Percentiles rank a stretch among this genome's conserved stretches.
phyloP scores from a whole-genome alignment of 345 rosid genomes.

The Luvunga scandens region DNA sequence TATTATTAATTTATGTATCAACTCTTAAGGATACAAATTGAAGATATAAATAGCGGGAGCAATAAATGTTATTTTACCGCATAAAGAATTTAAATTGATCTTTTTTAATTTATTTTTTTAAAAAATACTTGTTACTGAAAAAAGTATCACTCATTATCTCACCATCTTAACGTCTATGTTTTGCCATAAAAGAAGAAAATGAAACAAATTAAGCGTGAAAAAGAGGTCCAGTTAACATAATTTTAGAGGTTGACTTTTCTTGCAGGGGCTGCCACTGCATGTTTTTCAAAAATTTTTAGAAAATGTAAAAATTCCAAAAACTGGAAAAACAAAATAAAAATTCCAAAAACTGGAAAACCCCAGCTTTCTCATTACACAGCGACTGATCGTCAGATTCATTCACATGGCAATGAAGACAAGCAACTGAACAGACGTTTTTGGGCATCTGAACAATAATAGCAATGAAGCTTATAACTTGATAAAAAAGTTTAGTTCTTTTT shows the following conservation, averaged over 20 bases:
- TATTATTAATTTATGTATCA: neutral
- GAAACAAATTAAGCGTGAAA: neutral
- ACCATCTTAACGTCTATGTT: neutral
- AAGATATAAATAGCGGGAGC: too few species aligned
- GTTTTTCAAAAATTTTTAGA: neutral
- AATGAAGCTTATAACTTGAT: conserved; percentile 4
- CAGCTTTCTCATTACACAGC: neutral
- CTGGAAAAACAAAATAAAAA: too few species aligned
- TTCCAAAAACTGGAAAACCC: neutral
- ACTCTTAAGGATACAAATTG: too few species aligned
- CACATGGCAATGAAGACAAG: neutral
- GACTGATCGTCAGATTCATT: neutral
- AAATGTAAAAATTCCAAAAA: neutral
- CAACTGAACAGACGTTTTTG: neutral
- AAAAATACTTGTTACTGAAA: neutral
- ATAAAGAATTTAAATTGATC: too few species aligned
- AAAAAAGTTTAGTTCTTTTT: neutral
- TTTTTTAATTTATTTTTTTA: too few species aligned
- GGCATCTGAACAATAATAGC: neutral
- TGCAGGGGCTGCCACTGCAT: neutral
- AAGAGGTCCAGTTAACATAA: neutral
- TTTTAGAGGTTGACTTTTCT: neutral
- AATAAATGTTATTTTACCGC: too few species aligned
- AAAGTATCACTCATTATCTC: too few species aligned
- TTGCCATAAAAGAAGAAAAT: neutral